phyloP scores from a whole-genome alignment of 2,329 filamentous ascomycete genomes.

The Aureobasidium sp. region DNA sequence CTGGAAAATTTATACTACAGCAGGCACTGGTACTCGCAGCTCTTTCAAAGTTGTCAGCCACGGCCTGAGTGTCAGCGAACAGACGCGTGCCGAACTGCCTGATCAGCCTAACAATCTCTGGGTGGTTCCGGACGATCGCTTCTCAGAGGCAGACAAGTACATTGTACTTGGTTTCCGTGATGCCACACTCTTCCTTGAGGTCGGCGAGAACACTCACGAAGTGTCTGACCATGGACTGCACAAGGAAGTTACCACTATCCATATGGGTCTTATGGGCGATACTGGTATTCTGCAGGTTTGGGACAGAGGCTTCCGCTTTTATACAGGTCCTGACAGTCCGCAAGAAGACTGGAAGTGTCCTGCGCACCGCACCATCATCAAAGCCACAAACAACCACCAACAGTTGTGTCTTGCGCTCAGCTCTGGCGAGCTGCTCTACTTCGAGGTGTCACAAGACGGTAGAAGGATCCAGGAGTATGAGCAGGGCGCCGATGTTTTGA shows the following conservation, averaged over 20 bases:
- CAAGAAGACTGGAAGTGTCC: conserved; percentile 39
- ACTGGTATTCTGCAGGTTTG: conserved; percentile 38
- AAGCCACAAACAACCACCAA: conserved; percentile 83
- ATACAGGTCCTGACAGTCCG: conserved; percentile 16
- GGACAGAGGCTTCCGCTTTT: conserved; percentile 18
- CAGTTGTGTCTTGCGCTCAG: conserved; percentile 92
- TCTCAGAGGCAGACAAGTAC: conserved; percentile 84
- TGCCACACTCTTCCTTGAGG: conserved; percentile 83
- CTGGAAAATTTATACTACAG: conserved; percentile 90
- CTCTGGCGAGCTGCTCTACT: conserved; percentile 94
- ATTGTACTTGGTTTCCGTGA: conserved; percentile 92
- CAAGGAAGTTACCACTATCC: conserved; percentile 77
- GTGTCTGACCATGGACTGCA: conserved; percentile 90
- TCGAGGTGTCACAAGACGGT: conserved; percentile 91
- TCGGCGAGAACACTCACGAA: conserved; percentile 94
- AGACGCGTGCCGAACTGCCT: conserved; percentile 87
- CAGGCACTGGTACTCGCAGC: conserved; percentile 79
- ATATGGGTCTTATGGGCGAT: conserved; percentile 88
- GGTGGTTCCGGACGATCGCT: conserved; percentile 79
- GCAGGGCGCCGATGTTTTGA: conserved; percentile 66
- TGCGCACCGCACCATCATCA: conserved; percentile 88
- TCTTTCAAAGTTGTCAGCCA: conserved; percentile 89
- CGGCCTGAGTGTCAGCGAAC: conserved; percentile 85
- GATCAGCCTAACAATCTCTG: conserved; percentile 87
- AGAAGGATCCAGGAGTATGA: conserved; percentile 74